Conservation (phyloP, 2,329 filamentous ascomycete genomes). For the Aspergillus sp. region DNA sequence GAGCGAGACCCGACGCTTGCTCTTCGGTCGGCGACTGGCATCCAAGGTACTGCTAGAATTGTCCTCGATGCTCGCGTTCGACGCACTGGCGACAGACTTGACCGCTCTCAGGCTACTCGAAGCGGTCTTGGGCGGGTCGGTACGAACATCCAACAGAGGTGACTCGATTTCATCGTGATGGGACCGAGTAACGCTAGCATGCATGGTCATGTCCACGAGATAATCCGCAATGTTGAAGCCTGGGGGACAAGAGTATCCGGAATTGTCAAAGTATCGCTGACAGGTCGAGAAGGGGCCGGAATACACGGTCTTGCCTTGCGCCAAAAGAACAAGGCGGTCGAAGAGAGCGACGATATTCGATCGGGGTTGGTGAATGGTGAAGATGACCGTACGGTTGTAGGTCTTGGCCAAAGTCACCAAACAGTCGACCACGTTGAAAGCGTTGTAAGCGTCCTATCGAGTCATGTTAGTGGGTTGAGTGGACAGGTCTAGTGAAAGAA, state of each 20-base stretch:
- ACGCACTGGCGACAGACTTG: constrained; percentile 85
- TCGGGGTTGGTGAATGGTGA: constrained; percentile 96
- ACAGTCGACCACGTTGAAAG: constrained; percentile 96
- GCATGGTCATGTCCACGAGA: constrained; percentile 96
- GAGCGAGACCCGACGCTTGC: constrained; percentile 75
- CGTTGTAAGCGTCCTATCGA: constrained; percentile 79
- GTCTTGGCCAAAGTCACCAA: constrained; percentile 91
- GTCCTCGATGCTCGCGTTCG: constrained; percentile 71
- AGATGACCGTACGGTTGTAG: constrained; percentile 95
- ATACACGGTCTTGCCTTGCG: constrained; percentile 86
- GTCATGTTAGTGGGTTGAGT: constrained; percentile 8
- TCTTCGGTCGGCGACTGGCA: constrained; percentile 63
- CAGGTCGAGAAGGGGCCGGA: constrained; percentile 87
- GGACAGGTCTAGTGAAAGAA: not conserved
- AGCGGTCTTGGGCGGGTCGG: constrained; percentile 66
- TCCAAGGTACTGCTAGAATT: constrained; percentile 61
- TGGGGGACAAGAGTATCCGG: constrained; percentile 89
- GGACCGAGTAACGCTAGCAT: constrained; percentile 65
- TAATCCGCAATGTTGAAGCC: constrained; percentile 99
- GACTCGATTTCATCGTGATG: constrained; percentile 53
- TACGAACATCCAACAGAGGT: constrained; percentile 57
- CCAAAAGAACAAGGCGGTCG: constrained; percentile 87
- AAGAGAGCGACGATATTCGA: constrained; percentile 98
- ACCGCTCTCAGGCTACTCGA: constrained; percentile 85
- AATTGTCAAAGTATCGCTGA: constrained; percentile 86